Evolutionary conservation across 805 yeast species (phyloP), one percentile per base, ranked within the genome.

Genomic region (Lipomyces orientalis): DNA sequence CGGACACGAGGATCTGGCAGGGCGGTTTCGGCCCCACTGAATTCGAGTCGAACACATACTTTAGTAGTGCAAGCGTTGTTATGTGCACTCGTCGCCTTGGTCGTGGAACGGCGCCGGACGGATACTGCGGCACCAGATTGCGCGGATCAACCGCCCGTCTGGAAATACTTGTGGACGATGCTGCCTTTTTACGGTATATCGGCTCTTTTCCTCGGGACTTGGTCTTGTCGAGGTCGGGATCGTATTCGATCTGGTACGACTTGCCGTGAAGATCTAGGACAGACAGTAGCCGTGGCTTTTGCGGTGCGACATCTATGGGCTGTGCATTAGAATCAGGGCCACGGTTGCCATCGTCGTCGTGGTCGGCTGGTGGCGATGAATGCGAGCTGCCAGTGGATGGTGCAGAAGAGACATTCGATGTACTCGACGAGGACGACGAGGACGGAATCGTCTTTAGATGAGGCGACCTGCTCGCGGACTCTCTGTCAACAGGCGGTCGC

Each of bases 11-110:
- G 51, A 93, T 77, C 73, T 89, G 93, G 8, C 85, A 79, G 2
- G 87, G 83, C 0, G 97, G 97, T 19, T 88, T 86, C 0, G 89
- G 88, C 0, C 95, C 96, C 12, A 91, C 75, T 0, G 96, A 90
- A 73, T 88, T 82, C 66, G 87, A 83, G 76, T 92, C 97, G 75
- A 83, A 90, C 4, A 76, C 72, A 71, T 82, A 83, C 66, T 80
- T 80, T 3, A 80, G 76, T 9, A 73, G 68, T 2, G 73, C 72
- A 8, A 76, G 67, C 49, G 61, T 43, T 29, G 66, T 64, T 9
- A 61, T 74, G 31, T 66, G 69, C 59, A 60, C 66, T 64, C 68
- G 78, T 62, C 75, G 74, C 61, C 60, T 62, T 49, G 46, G 61
- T 54, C 65, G 65, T 49, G 54, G 61, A 60, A 49, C 64, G 51